These are phyloP conservation scores for Huntiella omanensis DNA, from an alignment of 2,329 filamentous ascomycete species.

Conservation along the genomic window DNA sequence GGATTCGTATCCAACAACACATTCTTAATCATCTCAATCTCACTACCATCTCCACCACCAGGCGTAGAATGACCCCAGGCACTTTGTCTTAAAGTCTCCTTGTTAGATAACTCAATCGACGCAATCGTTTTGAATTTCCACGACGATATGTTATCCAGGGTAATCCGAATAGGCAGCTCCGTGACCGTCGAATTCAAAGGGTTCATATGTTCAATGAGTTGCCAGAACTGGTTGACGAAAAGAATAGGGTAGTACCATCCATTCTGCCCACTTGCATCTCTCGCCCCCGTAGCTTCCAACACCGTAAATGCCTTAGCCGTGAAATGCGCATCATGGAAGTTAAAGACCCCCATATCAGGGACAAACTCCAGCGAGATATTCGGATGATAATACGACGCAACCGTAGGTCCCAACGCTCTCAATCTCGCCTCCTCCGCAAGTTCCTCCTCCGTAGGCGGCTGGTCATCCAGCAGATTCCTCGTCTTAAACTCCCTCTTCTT, in stretches of 20 bases:
- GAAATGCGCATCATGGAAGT: conserved; percentile 48
- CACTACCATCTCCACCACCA: conserved; percentile 70
- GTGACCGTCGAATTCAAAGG: conserved; percentile 79
- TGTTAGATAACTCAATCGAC: conserved; percentile 71
- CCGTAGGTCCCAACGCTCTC: conserved; percentile 39
- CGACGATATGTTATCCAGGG: conserved; percentile 59
- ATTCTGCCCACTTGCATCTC: conserved; percentile 70
- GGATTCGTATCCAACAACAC: conserved; percentile 87
- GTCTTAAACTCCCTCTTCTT: conserved; percentile 85
- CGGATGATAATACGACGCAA: conserved; percentile 81
- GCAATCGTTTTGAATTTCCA: conserved; percentile 86
- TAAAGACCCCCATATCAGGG: conserved; percentile 54
- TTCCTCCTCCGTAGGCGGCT: conserved; percentile 20
- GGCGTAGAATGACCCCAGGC: conserved; percentile 54
- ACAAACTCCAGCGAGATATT: conserved; percentile 84
- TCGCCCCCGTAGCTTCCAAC: conserved; percentile 60
- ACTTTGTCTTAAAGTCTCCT: conserved; percentile 60
- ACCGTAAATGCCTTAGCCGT: conserved; percentile 60
- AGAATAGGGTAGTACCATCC: conserved; percentile 85
- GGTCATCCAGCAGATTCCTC: conserved; percentile 58
- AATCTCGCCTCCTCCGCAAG: conserved; percentile 34
- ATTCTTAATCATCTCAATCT: conserved; percentile 95
- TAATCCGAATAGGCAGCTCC: conserved; percentile 62
- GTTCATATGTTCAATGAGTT: conserved; percentile 78
- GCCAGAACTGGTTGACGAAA: conserved; percentile 95